Evolutionary conservation across 768 basidiomycete species (phyloP).

Genomic region (Lactifluus rugatus): DNA sequence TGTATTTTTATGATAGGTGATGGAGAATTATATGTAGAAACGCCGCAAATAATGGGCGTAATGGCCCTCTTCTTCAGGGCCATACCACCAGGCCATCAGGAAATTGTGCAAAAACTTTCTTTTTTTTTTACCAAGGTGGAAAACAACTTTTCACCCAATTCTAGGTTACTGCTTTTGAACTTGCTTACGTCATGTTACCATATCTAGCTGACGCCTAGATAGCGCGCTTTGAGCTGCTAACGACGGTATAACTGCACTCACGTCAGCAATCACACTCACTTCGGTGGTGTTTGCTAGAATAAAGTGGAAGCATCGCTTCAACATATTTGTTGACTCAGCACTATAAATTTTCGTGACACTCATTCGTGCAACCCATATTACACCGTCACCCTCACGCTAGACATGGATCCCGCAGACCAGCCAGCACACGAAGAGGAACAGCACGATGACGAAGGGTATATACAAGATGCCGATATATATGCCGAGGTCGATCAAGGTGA

Average conservation of each 20-base stretch:
- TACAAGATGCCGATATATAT: conserved; percentile 55
- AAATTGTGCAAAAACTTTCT: too few species aligned
- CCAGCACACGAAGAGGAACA: not conserved
- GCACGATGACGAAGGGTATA: conserved; percentile 31
- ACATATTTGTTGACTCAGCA: conserved; percentile 7
- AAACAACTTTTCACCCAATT: too few species aligned
- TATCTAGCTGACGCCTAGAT: too few species aligned
- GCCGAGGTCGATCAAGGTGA: conserved; percentile 63
- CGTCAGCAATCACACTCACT: not conserved
- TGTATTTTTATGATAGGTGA: too few species aligned
- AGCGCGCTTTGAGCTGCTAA: too few species aligned
- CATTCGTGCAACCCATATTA: not conserved
- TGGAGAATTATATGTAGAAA: too few species aligned
- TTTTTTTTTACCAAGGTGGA: too few species aligned
- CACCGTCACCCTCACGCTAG: not conserved
- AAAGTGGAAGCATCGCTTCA: not conserved
- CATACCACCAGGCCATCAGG: too few species aligned
- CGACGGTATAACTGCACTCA: not conserved
- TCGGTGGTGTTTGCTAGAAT: not conserved
- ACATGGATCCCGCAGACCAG: conserved; percentile 7
- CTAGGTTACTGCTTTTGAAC: too few species aligned
- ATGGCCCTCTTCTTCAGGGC: too few species aligned
- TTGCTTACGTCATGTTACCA: too few species aligned
- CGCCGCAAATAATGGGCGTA: too few species aligned
- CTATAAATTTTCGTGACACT: not conserved